A percentile compares a stretch with the other conserved stretches of the same genome.
Conservation (phyloP, 306 rosid genomes). For the Hippophae gyantsensis region DNA sequence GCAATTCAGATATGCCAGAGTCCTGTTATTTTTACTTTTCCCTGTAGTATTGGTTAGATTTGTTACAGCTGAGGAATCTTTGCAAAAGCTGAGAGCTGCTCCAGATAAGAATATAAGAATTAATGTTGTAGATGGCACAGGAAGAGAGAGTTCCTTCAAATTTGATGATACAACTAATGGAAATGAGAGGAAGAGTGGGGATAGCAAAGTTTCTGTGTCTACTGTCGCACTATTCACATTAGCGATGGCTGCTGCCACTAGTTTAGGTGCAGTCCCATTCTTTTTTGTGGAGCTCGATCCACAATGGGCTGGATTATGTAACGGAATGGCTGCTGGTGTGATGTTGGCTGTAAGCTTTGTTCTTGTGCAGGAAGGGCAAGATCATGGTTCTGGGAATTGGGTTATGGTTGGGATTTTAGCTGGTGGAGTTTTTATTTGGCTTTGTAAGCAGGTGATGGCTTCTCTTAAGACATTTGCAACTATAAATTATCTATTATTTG, state of each 20-base stretch:
- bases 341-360: constrained; percentile 99
- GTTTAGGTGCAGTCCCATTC: constrained; percentile 96
- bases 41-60: constrained; percentile 28
- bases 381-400: constrained; percentile 78
- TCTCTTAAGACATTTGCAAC: neutral
- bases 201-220: constrained; percentile 71
- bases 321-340: constrained; percentile 99
- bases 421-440: constrained; percentile 87
- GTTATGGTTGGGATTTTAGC: constrained; percentile 79
- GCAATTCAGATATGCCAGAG: constrained; percentile 20
- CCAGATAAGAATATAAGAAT: constrained; percentile 63
- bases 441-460: constrained; percentile 71
- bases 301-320: constrained; percentile 95
- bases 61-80: constrained; percentile 39
- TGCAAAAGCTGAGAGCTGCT: constrained; percentile 45
- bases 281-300: constrained; percentile 98
- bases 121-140: constrained; percentile 74
- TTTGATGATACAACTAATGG: constrained; percentile 32
- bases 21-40: constrained; percentile 30
- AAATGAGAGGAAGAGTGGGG: constrained; percentile 49
- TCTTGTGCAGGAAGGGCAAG: constrained; percentile 90
- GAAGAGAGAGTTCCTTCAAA: constrained; percentile 41
- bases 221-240: constrained; percentile 85
- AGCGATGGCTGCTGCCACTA: constrained; percentile 98
- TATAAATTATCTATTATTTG: neutral